Percentiles rank a stretch among this genome's conserved stretches.
Evolutionary conservation across 208 protist species (phyloP).

Genomic region (Trypanosoma lewisi): DNA sequence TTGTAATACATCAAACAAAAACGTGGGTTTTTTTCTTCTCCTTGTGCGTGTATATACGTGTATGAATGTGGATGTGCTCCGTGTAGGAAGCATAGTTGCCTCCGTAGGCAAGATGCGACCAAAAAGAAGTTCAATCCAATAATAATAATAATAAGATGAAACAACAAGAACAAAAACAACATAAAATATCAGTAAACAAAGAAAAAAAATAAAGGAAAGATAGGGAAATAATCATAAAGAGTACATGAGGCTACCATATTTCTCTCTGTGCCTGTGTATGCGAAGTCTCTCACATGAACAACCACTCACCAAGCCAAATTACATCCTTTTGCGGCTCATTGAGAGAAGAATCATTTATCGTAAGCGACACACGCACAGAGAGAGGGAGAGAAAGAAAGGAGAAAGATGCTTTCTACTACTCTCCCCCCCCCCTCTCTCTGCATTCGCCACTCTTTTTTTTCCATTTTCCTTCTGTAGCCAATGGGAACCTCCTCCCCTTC

Average conservation of each 20-base stretch:
- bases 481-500: not conserved
- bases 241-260: no score
- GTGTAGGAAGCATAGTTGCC: not conserved
- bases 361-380: not conserved
- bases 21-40: not conserved
- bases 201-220: conserved; percentile 8
- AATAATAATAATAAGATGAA: conserved; percentile 2
- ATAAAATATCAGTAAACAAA: not conserved
- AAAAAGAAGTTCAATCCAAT: not conserved
- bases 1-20: conserved; percentile 1
- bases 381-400: conserved; percentile 10
- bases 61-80: not conserved
- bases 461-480: no score
- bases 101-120: not conserved
- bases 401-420: not conserved
- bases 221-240: not conserved
- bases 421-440: not conserved
- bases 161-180: conserved; percentile 12
- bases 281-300: no score
- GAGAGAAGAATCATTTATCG: no score
- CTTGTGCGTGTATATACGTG: not conserved
- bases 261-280: no score
- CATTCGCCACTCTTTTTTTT: not conserved
- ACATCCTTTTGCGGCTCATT: no score
- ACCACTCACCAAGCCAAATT: no score